These are phyloP conservation scores for Sungouiella blattae DNA, from an alignment of 805 yeast genomes.

Conservation along the genomic window DNA sequence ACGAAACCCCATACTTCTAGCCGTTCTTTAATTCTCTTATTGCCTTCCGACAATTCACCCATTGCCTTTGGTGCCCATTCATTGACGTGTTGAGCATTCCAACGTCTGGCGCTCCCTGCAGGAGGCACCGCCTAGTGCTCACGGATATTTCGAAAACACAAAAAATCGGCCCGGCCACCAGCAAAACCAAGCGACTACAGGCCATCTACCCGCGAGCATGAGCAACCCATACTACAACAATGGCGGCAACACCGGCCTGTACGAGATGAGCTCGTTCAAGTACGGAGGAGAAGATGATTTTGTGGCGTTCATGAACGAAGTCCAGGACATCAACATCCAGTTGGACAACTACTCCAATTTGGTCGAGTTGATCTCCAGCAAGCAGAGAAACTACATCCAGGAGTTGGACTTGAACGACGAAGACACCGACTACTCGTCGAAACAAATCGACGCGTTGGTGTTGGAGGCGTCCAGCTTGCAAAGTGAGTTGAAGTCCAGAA, in stretches of 20 bases:
- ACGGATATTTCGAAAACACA: too few species aligned
- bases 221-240: conserved; percentile 31
- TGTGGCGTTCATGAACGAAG: conserved; percentile 62
- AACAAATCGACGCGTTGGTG: conserved; percentile 72
- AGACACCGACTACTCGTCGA: conserved; percentile 58
- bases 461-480: conserved; percentile 80
- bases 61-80: too few species aligned
- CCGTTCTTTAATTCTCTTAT: too few species aligned
- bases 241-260: conserved; percentile 6
- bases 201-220: too few species aligned
- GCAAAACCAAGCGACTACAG: too few species aligned
- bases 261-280: conserved; percentile 15
- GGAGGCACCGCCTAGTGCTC: too few species aligned
- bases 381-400: conserved; percentile 67
- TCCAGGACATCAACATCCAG: conserved; percentile 60
- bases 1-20: too few species aligned
- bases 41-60: too few species aligned
- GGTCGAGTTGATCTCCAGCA: conserved; percentile 63
- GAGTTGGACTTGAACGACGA: conserved; percentile 66
- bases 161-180: too few species aligned
- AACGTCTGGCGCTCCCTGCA: too few species aligned
- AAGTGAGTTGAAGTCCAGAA: conserved; percentile 65
- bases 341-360: conserved; percentile 68
- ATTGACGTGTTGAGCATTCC: too few species aligned
- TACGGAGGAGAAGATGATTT: conserved; percentile 47